Evolutionary conservation across 2,329 filamentous ascomycete species (phyloP), one percentile per base, ranked within the genome.

Genomic region (Beauveria rudraprayagi): DNA sequence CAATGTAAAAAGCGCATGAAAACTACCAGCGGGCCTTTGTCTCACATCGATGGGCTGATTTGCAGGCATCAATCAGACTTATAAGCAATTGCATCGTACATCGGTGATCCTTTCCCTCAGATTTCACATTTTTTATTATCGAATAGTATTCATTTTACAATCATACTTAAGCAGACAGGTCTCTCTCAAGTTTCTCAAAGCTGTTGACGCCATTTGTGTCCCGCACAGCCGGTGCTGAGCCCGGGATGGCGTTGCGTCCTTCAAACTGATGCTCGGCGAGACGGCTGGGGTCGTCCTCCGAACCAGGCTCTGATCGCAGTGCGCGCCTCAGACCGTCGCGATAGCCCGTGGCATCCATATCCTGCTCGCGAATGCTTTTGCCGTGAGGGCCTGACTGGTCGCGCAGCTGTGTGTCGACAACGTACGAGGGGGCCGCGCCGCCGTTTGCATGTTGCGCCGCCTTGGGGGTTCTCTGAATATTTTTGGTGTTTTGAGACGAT

Each of bases 271-370:
- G 64, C 69, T 81, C 80, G 5, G 80, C 79, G 44, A 74, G 61
- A 9, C 76, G 67, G 56, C 75, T 73, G 4, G 81, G 80, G 65
- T 83, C 81, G 61, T 80, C 69, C 66, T 75, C 71, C 6, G 74
- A 76, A 2, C 80, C 80, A 62, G 77, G 75, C 65, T 81, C 75
- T 4, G 74, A 66, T 58, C 71, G 68, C 63, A 79, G 70, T 2
- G 75, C 72, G 63, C 73, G 75, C 67, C 73, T 68, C 43, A 73
- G 61, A 5, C 71, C 75, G 61, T 78, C 74, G 57, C 72, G 63
- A 4, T 69, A 68, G 55, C 70, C 68, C 9, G 68, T 65, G 5
- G 70, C 60, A 54, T 72, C 72, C 34, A 76, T 72, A 2, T 70
- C 67, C 57, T 77, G 75, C 40, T 75, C 72, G 55, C 56, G 70